A percentile compares a stretch with the other conserved stretches of the same genome.
phyloP scores from a whole-genome alignment of 306 rosid genomes.

The Senna siamea region DNA sequence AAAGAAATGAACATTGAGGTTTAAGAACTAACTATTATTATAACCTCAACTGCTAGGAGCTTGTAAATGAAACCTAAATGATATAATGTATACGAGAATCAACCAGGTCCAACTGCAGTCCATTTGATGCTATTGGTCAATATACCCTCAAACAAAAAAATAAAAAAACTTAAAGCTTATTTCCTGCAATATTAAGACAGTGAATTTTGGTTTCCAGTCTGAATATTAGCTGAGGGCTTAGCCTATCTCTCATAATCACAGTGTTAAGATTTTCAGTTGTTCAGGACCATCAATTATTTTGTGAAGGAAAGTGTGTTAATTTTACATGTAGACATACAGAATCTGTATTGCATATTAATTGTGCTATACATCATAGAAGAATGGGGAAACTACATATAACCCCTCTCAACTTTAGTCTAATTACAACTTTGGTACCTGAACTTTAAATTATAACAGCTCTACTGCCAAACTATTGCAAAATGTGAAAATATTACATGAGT shows the following conservation, averaged over 20 bases:
- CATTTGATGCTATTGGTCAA: background rate
- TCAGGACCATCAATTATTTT: background rate
- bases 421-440: too few species aligned
- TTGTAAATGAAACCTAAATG: background rate
- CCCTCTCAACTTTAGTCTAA: too few species aligned
- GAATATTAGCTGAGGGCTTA: slow-evolving; percentile 7
- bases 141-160: background rate
- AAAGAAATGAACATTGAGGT: background rate
- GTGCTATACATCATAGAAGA: background rate
- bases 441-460: too few species aligned
- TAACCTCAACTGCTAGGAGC: slow-evolving; percentile 16
- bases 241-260: background rate
- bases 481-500: too few species aligned
- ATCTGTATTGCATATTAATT: slow-evolving; percentile 4
- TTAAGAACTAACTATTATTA: background rate
- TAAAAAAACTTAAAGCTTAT: background rate
- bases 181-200: background rate
- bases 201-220: background rate
- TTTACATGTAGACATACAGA: background rate
- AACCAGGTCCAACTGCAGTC: background rate
- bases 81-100: background rate
- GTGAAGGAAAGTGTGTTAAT: slow-evolving; percentile 2
- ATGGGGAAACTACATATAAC: too few species aligned
- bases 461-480: too few species aligned
- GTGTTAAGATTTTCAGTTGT: background rate